Conservation (phyloP, 371 early-diverging fungal genomes). For the Rhizomucor miehei region DNA sequence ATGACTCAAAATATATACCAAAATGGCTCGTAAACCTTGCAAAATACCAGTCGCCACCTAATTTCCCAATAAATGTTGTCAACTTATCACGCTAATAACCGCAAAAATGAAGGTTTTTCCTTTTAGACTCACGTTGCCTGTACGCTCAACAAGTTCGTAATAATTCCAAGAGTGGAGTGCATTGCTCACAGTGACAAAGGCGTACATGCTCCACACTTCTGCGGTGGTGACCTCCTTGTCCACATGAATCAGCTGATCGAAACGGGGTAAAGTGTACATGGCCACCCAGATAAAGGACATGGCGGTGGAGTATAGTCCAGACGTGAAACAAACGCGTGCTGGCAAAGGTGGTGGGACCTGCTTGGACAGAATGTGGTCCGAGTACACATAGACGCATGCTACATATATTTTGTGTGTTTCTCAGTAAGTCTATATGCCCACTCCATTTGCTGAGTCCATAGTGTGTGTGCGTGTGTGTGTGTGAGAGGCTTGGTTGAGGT, state of each 20-base stretch:
- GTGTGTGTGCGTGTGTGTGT: too few species aligned
- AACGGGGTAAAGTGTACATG: slow-evolving; percentile 47
- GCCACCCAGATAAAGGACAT: slow-evolving; percentile 44
- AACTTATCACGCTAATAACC: too few species aligned
- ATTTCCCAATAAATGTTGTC: slow-evolving; percentile 14
- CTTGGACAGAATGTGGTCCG: slow-evolving; percentile 54
- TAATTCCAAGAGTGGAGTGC: slow-evolving; percentile 49
- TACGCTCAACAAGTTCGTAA: slow-evolving; percentile 50
- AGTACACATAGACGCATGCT: slow-evolving; percentile 54
- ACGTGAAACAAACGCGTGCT: slow-evolving; percentile 48
- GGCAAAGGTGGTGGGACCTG: slow-evolving; percentile 39
- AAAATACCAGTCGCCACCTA: slow-evolving; percentile 63
- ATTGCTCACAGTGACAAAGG: slow-evolving; percentile 28
- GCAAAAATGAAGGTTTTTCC: too few species aligned
- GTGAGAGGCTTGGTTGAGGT: too few species aligned
- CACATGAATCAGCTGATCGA: slow-evolving; percentile 34
- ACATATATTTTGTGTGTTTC: background rate
- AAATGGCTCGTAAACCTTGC: slow-evolving; percentile 65
- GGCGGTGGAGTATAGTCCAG: slow-evolving; percentile 50
- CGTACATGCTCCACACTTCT: slow-evolving; percentile 27
- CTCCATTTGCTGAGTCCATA: too few species aligned
- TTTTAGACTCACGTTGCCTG: slow-evolving; percentile 41
- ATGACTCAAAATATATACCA: slow-evolving; percentile 67
- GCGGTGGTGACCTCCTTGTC: slow-evolving; percentile 10
- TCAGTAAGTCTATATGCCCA: background rate